Conservation (phyloP, 495 filamentous ascomycete species). For the Parachaetomium inaequale region DNA sequence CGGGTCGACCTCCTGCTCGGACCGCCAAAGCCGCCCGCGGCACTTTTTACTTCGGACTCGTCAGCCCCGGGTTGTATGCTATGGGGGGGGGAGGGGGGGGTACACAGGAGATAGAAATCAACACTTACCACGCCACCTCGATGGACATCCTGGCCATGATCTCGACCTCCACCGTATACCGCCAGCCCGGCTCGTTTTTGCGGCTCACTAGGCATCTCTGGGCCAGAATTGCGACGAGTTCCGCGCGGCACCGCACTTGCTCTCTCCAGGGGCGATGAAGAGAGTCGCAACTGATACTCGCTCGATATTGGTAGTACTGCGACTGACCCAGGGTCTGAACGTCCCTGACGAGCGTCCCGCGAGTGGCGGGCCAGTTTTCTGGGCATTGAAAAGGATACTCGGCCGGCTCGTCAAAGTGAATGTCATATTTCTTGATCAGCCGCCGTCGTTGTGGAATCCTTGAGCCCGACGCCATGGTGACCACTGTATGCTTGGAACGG, state of each 20-base stretch:
- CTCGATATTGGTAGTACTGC: background rate
- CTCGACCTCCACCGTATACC: background rate
- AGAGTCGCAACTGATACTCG: background rate
- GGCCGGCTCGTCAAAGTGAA: background rate
- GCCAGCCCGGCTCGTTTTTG: background rate
- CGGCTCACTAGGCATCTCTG: background rate
- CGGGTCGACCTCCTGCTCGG: background rate
- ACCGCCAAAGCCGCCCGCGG: background rate
- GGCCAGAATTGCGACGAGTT: background rate
- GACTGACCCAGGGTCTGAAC: background rate
- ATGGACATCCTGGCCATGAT: background rate
- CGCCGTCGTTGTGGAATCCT: background rate
- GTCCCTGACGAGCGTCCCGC: background rate
- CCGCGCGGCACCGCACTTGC: background rate
- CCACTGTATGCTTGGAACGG: too few species aligned
- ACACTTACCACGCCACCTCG: conserved; percentile 1
- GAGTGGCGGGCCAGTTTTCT: background rate
- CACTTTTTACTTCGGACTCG: background rate
- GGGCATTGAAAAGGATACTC: background rate
- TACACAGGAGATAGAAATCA: too few species aligned
- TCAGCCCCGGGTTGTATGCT: too few species aligned
- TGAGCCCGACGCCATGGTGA: background rate
- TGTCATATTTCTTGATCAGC: background rate
- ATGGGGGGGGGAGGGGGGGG: too few species aligned
- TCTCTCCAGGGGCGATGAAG: background rate